A percentile compares a stretch with the other conserved stretches of the same genome.
phyloP scores from a whole-genome alignment of 257 asterid species.

The Lantana camara region DNA sequence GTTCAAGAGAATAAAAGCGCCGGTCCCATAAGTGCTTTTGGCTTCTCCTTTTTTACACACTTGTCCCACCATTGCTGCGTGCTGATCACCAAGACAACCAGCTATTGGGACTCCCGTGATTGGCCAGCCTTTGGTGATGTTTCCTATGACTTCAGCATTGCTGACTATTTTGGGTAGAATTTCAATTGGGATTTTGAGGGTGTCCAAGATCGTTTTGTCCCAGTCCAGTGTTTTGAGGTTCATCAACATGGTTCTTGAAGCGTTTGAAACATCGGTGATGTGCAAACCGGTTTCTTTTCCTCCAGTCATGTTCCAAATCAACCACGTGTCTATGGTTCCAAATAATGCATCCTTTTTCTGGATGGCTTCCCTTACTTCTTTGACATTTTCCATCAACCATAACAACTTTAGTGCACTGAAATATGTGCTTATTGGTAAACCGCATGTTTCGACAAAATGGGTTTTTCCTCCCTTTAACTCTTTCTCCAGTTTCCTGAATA shows the following conservation, averaged over 20 bases:
- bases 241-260: slow-evolving; percentile 96
- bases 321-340: slow-evolving; percentile 93
- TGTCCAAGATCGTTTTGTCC: slow-evolving; percentile 59
- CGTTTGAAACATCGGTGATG: slow-evolving; percentile 86
- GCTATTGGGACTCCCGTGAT: slow-evolving; percentile 74
- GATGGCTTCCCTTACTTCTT: slow-evolving; percentile 58
- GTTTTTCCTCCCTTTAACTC: slow-evolving; percentile 84
- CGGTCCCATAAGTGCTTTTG: slow-evolving; percentile 91
- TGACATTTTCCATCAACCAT: slow-evolving; percentile 86
- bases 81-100: slow-evolving; percentile 96
- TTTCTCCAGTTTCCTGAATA: slow-evolving; percentile 70
- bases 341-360: slow-evolving; percentile 78
- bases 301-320: slow-evolving; percentile 94
- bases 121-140: slow-evolving; percentile 75
- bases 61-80: slow-evolving; percentile 96
- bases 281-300: slow-evolving; percentile 72
- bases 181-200: slow-evolving; percentile 46
- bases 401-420: slow-evolving; percentile 85
- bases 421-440: slow-evolving; percentile 90
- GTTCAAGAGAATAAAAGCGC: slow-evolving; percentile 87
- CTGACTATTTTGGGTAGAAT: slow-evolving; percentile 76
- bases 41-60: slow-evolving; percentile 90
- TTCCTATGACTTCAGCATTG: slow-evolving; percentile 78
- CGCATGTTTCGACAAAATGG: slow-evolving; percentile 82
- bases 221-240: slow-evolving; percentile 78